Percentiles rank a stretch among this genome's conserved stretches.
Evolutionary conservation across 306 rosid genomes (phyloP).

Genomic region (Alnus glutinosa): DNA sequence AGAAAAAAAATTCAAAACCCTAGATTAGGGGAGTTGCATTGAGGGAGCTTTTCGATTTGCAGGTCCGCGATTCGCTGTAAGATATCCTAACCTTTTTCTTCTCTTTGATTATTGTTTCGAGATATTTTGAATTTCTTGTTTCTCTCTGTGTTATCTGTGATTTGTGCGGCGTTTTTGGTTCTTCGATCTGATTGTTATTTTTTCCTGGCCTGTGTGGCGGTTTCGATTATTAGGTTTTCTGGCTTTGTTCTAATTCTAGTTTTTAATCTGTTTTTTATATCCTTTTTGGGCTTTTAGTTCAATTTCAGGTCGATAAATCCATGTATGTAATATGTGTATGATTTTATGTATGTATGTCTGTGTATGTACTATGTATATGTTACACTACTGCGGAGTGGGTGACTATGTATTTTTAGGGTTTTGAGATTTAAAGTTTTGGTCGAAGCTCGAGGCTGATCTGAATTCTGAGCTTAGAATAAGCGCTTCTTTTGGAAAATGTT

Average conservation of each 20-base stretch:
- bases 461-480: not conserved
- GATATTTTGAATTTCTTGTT: not conserved
- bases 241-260: not conserved
- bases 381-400: not conserved
- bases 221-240: not conserved
- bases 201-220: not conserved
- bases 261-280: not conserved
- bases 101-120: not conserved
- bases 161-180: not conserved
- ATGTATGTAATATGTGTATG: not conserved
- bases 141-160: not conserved
- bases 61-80: conserved; percentile 19
- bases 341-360: not conserved
- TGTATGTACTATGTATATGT: not conserved
- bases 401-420: conserved; percentile 3
- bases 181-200: not conserved
- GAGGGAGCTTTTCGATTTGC: conserved; percentile 3
- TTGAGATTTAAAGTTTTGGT: not conserved
- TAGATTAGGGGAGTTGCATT: conserved; percentile 3
- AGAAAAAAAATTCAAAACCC: conserved; percentile 5
- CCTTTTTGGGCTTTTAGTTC: not conserved
- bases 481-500: not conserved
- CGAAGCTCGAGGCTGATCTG: not conserved
- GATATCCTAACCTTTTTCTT: not conserved
- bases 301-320: not conserved